Conservation (phyloP, 192 early-diverging fungal species). For the Chytriomyces confervae region DNA sequence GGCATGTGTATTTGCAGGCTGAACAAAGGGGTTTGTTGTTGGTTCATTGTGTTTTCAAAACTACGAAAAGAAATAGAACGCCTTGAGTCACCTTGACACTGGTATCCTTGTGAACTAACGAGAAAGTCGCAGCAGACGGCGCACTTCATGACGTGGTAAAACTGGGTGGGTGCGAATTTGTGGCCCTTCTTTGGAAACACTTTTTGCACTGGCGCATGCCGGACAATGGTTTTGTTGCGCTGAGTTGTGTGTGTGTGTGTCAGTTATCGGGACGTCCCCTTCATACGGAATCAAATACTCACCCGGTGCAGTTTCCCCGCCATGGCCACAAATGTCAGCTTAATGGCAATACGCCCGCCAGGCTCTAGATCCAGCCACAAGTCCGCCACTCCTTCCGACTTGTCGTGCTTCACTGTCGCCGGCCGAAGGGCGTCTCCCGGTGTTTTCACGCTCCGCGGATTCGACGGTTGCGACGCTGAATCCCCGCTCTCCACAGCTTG, state of each 20-base stretch:
- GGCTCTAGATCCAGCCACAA: constrained; percentile 94
- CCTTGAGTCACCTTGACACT: constrained; percentile 82
- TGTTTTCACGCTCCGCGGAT: background rate
- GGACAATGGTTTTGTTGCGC: constrained; percentile 43
- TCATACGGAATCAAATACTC: background rate
- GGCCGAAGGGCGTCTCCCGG: background rate
- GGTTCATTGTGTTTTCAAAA: too few relatives aligned
- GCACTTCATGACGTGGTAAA: constrained; percentile 98
- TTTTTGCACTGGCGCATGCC: constrained; percentile 79
- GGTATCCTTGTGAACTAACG: constrained; percentile 83
- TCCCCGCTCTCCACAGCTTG: background rate
- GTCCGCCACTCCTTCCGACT: constrained; percentile 39
- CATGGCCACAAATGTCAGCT: constrained; percentile 71
- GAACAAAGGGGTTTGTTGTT: too few relatives aligned
- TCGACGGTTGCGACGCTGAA: background rate
- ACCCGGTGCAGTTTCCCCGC: constrained; percentile 23
- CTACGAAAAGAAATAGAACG: too few relatives aligned
- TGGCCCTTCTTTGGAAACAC: constrained; percentile 91
- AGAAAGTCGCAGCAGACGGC: constrained; percentile 94
- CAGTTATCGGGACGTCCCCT: background rate
- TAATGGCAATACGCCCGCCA: constrained; percentile 82
- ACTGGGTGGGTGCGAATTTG: constrained; percentile 87
- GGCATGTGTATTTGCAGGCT: too few relatives aligned
- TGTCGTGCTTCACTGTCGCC: background rate
- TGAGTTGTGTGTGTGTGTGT: background rate